These are phyloP conservation scores for Albophoma yamanashiensis DNA, from an alignment of 2,329 filamentous ascomycete species.

Conservation along the genomic window DNA sequence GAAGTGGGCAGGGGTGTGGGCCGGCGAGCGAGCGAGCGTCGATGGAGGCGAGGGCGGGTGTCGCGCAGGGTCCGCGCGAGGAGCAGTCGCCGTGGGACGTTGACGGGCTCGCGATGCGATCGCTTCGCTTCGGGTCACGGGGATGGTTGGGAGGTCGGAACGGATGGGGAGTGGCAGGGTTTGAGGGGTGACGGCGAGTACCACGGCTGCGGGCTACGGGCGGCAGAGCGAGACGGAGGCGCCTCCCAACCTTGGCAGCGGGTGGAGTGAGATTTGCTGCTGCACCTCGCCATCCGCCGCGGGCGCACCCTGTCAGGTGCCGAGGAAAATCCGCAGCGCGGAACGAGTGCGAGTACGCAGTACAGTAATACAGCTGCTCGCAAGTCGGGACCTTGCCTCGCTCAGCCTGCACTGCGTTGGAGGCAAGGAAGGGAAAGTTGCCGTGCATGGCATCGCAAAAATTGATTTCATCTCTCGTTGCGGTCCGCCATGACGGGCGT, in stretches of 20 bases:
- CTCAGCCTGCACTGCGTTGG: not conserved
- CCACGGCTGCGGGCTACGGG: not conserved
- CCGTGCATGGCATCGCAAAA: no score
- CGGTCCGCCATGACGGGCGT: no score
- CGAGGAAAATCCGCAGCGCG: not conserved
- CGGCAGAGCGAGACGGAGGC: not conserved
- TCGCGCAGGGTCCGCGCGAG: not conserved
- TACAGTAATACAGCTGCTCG: not conserved
- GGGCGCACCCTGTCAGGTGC: not conserved
- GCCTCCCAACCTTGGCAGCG: not conserved
- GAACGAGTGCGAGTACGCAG: no score
- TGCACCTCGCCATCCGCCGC: not conserved
- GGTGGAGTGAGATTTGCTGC: not conserved
- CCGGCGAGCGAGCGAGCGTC: not conserved
- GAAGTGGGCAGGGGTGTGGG: not conserved
- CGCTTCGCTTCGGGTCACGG: not conserved
- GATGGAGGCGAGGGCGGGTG: not conserved
- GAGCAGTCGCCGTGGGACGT: not conserved
- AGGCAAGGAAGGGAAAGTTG: no score
- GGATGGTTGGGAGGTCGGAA: not conserved
- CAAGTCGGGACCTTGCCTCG: no score
- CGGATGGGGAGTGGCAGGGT: not conserved
- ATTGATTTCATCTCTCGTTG: not conserved
- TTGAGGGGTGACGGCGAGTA: not conserved
- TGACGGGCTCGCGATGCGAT: not conserved